Conservation (phyloP, 768 basidiomycete genomes). For the Pulveroboletus frians region DNA sequence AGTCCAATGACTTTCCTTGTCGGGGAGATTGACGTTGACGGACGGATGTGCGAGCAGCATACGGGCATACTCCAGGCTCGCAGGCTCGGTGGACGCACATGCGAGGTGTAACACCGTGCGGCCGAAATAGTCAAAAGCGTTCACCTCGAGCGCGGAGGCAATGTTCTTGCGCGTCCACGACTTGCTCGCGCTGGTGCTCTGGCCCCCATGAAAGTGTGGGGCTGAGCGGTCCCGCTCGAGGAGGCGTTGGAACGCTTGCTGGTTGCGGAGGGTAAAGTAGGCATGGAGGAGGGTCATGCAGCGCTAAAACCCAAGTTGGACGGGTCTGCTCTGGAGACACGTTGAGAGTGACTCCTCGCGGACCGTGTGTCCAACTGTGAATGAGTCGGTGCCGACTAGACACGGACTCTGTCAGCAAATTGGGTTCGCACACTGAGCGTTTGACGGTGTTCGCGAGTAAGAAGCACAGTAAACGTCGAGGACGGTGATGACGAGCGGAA, state of each 20-base stretch:
- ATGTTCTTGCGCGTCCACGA: constrained; percentile 53
- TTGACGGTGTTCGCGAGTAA: background rate
- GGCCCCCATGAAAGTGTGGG: constrained; percentile 19
- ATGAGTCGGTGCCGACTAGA: constrained; percentile 12
- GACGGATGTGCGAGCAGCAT: constrained; percentile 69
- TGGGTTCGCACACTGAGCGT: background rate
- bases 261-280: constrained; percentile 62
- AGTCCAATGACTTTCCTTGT: constrained; percentile 87
- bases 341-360: constrained; percentile 17
- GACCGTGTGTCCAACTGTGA: constrained; percentile 19
- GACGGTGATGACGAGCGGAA: background rate
- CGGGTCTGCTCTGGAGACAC: constrained; percentile 22
- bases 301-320: constrained; percentile 12
- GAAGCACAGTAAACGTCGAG: background rate
- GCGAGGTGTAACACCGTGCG: constrained; percentile 80
- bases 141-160: constrained; percentile 47
- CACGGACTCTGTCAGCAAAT: constrained; percentile 4
- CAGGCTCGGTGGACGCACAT: constrained; percentile 54
- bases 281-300: constrained; percentile 83
- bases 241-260: constrained; percentile 72
- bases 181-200: constrained; percentile 47
- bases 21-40: constrained; percentile 74
- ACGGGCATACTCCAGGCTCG: constrained; percentile 71
- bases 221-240: constrained; percentile 48
- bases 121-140: constrained; percentile 67